Base-by-base conservation (phyloP, 176 grass and related monocot species). In the Melocanna baccifera region DNA sequence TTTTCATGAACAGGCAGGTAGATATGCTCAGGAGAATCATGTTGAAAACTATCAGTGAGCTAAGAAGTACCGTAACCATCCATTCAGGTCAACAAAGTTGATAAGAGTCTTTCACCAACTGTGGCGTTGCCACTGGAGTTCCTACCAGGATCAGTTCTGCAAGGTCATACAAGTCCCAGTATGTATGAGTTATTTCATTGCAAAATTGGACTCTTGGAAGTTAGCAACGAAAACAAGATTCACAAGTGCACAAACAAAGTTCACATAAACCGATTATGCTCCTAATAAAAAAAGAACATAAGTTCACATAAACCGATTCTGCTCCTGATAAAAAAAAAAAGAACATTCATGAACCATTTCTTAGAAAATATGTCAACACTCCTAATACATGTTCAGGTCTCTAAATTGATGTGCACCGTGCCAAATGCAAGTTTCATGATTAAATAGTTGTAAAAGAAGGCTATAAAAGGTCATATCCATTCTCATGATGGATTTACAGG, bases 11-110 rank as follows among this genome's bases (percentile, higher is more conserved):
- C 15, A 87, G 20, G 10, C 4, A 70, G 50, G 46, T 56, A 86
- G 52, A 84, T 55, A 68, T 56, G 28, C 2, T 43, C 47, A 77
- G 40, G 32, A 83, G 67, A 72, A 62, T 81, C 30, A 22, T 75
- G 86, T 68, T 75, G 20, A 42, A 76, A n/a, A 75, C 47, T 62
- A 89, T 58, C 46, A 46, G 19, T 30, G 82, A 58, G 8, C 26
- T 61, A 87, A 85, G 37, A 50, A 41, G 55, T 91, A 93, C 85
- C 79, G 77, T 95, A 20, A 87, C 88, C 46, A 95, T 94, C 96
- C 89, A 98, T 98, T 95, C 92, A 93, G 1, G 91, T 98, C 86
- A 98, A 85, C 71, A 98, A 84, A 66, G 91, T 95, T 73, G 91
- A 91, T 61, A 98, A 88, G 58, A 95, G 91, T 84, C 91, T 92